phyloP scores from a whole-genome alignment of 1,284 basidiomycete genomes.

The Malassezia psittaci region DNA sequence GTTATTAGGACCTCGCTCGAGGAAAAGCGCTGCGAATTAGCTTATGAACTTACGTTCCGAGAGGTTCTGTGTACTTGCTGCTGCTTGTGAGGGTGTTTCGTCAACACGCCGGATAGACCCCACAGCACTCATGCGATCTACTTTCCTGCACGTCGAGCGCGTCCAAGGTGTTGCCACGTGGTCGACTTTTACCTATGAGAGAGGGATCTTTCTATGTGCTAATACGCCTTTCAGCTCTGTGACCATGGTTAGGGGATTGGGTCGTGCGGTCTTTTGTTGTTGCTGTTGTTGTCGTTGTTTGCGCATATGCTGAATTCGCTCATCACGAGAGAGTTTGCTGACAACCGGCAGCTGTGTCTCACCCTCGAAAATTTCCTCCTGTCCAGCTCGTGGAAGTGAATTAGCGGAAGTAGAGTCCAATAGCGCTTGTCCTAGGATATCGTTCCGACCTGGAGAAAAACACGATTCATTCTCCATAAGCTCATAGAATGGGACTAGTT shows the following conservation, averaged over 20 bases:
- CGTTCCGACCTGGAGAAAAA: background rate
- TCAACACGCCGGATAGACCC: background rate
- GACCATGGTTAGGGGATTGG: slow-evolving; percentile 3
- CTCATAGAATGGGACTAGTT: background rate
- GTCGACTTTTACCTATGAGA: background rate
- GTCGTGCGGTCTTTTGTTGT: background rate
- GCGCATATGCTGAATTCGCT: slow-evolving; percentile 23
- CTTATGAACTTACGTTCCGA: slow-evolving; percentile 18
- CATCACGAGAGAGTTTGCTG: slow-evolving; percentile 22
- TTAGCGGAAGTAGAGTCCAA: slow-evolving; percentile 27
- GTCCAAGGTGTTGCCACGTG: slow-evolving; percentile 4
- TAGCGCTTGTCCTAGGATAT: slow-evolving; percentile 15
- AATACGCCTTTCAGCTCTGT: slow-evolving; percentile 14
- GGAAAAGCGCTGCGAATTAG: slow-evolving; percentile 24
- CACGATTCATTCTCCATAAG: no score
- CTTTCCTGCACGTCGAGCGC: background rate
- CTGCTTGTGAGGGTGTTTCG: background rate
- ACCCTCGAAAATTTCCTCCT: slow-evolving; percentile 40
- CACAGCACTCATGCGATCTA: background rate
- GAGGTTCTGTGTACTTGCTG: background rate
- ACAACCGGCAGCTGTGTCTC: slow-evolving; percentile 18
- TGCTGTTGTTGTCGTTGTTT: background rate
- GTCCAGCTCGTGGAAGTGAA: slow-evolving; percentile 31
- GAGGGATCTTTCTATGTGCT: background rate
- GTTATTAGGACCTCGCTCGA: slow-evolving; percentile 32